Base-by-base conservation (phyloP, 2,329 filamentous ascomycete species). In the Fusarium caatingaense region DNA sequence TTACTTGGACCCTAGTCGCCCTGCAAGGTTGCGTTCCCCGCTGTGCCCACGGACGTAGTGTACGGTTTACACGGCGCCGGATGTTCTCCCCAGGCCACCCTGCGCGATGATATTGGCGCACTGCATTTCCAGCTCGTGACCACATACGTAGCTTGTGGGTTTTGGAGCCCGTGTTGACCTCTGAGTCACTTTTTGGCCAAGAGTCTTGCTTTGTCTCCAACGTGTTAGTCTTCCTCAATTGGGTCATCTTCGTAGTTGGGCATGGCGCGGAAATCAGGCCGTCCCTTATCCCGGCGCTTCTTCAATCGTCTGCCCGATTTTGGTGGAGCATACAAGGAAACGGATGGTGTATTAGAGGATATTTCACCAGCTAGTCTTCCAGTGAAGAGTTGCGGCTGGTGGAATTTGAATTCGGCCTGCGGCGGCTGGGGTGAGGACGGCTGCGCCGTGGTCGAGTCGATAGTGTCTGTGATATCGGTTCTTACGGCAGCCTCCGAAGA, bases 201-300 rank as follows among this genome's bases (percentile, higher is more conserved):
- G 15, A 13, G 27, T 53, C 34, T 53, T 53, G 23, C 49, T 53
- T 53, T 56, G 61, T 60, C 37, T 50, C 56, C 67, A 34, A 60
- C 25, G n/a, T 51, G 40, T 28, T 46, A 69, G 42, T 64, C 64
- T 46, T 72, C 76, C 32, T 80, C 78, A 53, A 80, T 80, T 46
- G 78, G 78, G 60, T 80, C 78, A 20, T 68, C 76, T 16, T 77
- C 65, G 54, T 78, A 74, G 59, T 77, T 68, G 16, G 78, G 78
- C 67, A 80, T 69, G 20, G 75, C 58, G 53, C 78, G 74, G 57
- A 80, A 77, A 56, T 80, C 75, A 20, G 77, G 78, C 49, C 78
- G 72, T 30, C 66, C 68, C n/a, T 60, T 60, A n/a, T 71, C 68
- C 61, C 74, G 71, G 45, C 60, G 64, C 48, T 59, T 72, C 21